A percentile compares a stretch with the other conserved stretches of the same genome.
These are phyloP conservation scores for Pythium rishiriense DNA, from an alignment of 352 stramenopile genomes.

Conservation along the genomic window DNA sequence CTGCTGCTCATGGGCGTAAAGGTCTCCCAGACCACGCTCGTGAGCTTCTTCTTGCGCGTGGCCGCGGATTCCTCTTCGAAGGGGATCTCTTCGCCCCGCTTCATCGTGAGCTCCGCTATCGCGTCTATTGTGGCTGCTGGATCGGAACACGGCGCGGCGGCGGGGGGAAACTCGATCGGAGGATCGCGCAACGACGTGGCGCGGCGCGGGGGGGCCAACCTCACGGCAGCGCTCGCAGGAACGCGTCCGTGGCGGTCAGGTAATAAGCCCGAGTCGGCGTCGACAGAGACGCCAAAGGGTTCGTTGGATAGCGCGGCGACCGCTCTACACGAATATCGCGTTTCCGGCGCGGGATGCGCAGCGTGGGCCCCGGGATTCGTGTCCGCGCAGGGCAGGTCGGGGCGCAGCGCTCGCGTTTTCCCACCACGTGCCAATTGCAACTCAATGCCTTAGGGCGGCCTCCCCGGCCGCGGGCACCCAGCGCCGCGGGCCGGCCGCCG, in stretches of 20 bases:
- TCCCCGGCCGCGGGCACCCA: slow-evolving; percentile 14
- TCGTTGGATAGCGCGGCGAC: slow-evolving; percentile 19
- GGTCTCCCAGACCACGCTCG: slow-evolving; percentile 80
- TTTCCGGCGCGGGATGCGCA: neutral
- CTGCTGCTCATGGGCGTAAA: slow-evolving; percentile 73
- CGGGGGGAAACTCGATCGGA: neutral
- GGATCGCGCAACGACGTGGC: neutral
- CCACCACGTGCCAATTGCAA: slow-evolving; percentile 33
- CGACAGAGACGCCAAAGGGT: neutral
- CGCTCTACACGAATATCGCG: slow-evolving; percentile 6
- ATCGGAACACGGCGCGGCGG: neutral
- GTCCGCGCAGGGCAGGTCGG: slow-evolving; percentile 4
- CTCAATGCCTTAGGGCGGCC: slow-evolving; percentile 29
- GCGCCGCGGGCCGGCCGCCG: slow-evolving; percentile 9
- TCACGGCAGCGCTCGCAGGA: neutral
- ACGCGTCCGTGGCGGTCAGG: neutral
- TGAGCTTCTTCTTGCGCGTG: slow-evolving; percentile 80
- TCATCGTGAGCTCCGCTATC: slow-evolving; percentile 46
- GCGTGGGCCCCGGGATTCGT: slow-evolving; percentile 1
- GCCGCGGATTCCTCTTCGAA: slow-evolving; percentile 58
- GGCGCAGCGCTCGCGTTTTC: slow-evolving; percentile 14
- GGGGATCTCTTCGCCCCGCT: slow-evolving; percentile 54
- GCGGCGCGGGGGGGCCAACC: neutral
- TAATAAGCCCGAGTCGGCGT: slow-evolving; percentile 3
- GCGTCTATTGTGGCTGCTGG: slow-evolving; percentile 41